These are phyloP conservation scores for Hydrangea macrophylla DNA, from an alignment of 148 eudicot genomes.

Conservation along the genomic window DNA sequence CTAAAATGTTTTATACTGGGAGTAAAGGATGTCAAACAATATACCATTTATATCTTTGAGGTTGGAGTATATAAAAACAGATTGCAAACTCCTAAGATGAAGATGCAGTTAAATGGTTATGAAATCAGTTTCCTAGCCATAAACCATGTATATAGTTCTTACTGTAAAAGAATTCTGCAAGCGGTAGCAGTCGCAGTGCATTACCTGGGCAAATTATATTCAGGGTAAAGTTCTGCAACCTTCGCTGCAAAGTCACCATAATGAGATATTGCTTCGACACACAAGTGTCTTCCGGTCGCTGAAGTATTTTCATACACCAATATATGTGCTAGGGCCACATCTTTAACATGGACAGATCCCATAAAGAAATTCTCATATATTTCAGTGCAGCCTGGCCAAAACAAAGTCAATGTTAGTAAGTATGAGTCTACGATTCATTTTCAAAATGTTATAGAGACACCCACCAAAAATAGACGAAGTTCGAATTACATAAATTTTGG, in stretches of 20 bases:
- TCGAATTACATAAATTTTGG: neutral
- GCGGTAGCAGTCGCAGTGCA: neutral
- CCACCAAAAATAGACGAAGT: too few relatives aligned
- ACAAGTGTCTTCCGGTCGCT: constrained; percentile 85
- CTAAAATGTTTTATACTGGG: too few relatives aligned
- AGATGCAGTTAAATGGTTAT: neutral
- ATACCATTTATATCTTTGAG: too few relatives aligned
- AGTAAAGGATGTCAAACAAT: too few relatives aligned
- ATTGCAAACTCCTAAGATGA: neutral
- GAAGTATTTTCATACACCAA: constrained; percentile 80
- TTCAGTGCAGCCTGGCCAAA: constrained; percentile 65
- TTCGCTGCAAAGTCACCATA: constrained; percentile 83
- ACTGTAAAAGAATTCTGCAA: neutral
- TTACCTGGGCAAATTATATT: constrained; percentile 85
- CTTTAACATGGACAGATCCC: constrained; percentile 89
- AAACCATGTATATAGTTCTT: neutral
- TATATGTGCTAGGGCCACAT: constrained; percentile 95
- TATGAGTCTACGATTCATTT: too few relatives aligned
- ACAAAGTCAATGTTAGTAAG: neutral
- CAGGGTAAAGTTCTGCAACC: constrained; percentile 80
- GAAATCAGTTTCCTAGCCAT: neutral
- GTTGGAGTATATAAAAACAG: neutral
- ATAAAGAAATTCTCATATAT: constrained; percentile 61
- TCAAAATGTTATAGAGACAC: too few relatives aligned
- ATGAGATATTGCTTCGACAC: constrained; percentile 86